phyloP scores from a whole-genome alignment of 2,329 filamentous ascomycete genomes.

The Cucurbitaria berberidis region DNA sequence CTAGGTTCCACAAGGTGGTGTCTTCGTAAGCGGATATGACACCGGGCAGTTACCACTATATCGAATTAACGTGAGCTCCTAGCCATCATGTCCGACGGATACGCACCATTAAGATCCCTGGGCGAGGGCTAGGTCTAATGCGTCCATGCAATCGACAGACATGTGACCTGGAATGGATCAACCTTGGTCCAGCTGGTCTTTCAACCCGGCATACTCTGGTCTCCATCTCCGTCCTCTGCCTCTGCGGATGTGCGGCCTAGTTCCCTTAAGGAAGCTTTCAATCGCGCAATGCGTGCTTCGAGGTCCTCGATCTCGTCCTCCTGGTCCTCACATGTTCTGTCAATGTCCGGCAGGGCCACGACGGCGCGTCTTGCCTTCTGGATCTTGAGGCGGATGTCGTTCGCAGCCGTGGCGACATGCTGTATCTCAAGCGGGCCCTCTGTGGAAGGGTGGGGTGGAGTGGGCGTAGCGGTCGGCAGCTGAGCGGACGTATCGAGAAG shows the following conservation, averaged over 20 bases:
- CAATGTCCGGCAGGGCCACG: conserved; percentile 71
- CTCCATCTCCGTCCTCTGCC: conserved; percentile 26
- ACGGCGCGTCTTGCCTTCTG: conserved; percentile 75
- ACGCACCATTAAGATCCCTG: conserved; percentile 16
- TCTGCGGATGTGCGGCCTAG: conserved; percentile 34
- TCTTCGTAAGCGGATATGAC: neutral
- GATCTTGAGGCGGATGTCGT: conserved; percentile 81
- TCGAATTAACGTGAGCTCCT: neutral
- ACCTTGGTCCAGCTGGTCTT: conserved; percentile 27
- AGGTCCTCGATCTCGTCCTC: conserved; percentile 71
- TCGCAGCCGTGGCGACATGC: conserved; percentile 78
- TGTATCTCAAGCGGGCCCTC: conserved; percentile 66
- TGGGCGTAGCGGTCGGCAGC: conserved; percentile 33
- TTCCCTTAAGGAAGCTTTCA: conserved; percentile 55
- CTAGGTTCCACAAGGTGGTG: neutral
- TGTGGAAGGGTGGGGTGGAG: conserved; percentile 30
- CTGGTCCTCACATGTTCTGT: conserved; percentile 70
- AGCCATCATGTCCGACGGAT: neutral
- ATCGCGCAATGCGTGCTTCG: conserved; percentile 66
- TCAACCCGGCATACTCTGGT: conserved; percentile 49
- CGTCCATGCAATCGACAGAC: conserved; percentile 40
- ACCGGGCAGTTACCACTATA: neutral
- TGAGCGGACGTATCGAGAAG: conserved; percentile 62
- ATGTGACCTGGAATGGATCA: conserved; percentile 36
- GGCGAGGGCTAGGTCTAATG: conserved; percentile 32